phyloP scores from a whole-genome alignment of 2,329 filamentous ascomycete genomes.

The Stemphylium lycopersici region DNA sequence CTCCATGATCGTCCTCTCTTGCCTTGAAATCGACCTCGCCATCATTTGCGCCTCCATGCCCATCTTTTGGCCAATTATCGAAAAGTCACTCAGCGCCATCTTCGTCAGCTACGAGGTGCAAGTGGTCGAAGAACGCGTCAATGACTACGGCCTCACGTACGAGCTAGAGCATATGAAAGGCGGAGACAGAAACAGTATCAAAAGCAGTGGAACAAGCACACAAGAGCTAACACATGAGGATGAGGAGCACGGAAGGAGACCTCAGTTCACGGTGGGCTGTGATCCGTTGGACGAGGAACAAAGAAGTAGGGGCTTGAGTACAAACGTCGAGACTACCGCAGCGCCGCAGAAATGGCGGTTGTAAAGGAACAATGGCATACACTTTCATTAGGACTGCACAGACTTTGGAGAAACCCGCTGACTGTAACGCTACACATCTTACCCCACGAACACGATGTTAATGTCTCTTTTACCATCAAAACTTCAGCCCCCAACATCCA shows the following conservation, averaged over 20 bases:
- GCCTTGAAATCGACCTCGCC: constrained; percentile 43
- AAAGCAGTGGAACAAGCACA: constrained; percentile 32
- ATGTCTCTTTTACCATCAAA: too few relatives aligned
- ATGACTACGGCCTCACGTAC: constrained; percentile 33
- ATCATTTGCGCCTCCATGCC: constrained; percentile 45
- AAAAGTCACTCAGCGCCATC: constrained; percentile 34
- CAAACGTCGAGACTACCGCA: constrained; percentile 26
- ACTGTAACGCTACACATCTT: too few relatives aligned
- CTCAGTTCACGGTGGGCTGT: constrained; percentile 30
- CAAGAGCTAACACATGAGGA: constrained; percentile 26
- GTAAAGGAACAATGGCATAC: constrained; percentile 9
- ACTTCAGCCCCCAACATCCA: too few relatives aligned
- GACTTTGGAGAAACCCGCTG: too few relatives aligned
- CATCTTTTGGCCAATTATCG: constrained; percentile 45
- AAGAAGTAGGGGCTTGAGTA: constrained; percentile 19
- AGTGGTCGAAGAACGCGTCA: constrained; percentile 35
- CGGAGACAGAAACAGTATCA: constrained; percentile 24
- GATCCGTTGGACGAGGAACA: constrained; percentile 31
- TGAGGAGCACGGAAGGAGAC: constrained; percentile 18
- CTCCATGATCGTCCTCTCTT: constrained; percentile 34
- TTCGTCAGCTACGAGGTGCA: constrained; percentile 45
- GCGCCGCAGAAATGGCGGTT: constrained; percentile 34
- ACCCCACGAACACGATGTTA: too few relatives aligned
- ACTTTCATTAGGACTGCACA: too few relatives aligned
- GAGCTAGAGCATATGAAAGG: constrained; percentile 34